These are phyloP conservation scores for Hyphopichia wangnamkhiaoensis DNA, from an alignment of 1,139 yeast species.

Conservation along the genomic window DNA sequence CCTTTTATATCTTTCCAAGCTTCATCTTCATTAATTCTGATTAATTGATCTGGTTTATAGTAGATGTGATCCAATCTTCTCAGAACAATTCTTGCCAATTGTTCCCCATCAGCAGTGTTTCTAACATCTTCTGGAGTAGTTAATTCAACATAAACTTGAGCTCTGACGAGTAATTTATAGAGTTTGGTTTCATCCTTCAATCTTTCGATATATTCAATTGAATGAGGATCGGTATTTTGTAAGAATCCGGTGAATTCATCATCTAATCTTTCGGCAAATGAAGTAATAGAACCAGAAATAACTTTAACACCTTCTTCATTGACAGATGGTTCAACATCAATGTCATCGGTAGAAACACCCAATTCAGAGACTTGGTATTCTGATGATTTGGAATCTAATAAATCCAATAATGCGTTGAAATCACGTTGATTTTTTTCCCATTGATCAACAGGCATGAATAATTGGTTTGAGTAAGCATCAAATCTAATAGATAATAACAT, in stretches of 20 bases:
- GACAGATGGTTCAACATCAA: slow-evolving; percentile 74
- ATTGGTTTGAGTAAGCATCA: slow-evolving; percentile 68
- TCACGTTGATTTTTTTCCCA: slow-evolving; percentile 77
- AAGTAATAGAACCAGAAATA: slow-evolving; percentile 80
- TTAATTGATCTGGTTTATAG: slow-evolving; percentile 83
- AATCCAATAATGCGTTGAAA: slow-evolving; percentile 58
- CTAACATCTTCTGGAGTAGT: slow-evolving; percentile 50
- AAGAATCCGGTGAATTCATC: slow-evolving; percentile 91
- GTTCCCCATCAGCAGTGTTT: slow-evolving; percentile 48
- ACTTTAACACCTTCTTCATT: slow-evolving; percentile 66
- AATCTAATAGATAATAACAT: slow-evolving; percentile 86
- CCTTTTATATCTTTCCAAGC: slow-evolving; percentile 60
- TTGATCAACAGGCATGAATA: slow-evolving; percentile 76
- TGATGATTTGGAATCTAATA: slow-evolving; percentile 62
- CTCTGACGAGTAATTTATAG: slow-evolving; percentile 76
- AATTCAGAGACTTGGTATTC: slow-evolving; percentile 75
- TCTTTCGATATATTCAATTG: slow-evolving; percentile 89
- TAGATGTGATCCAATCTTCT: slow-evolving; percentile 92
- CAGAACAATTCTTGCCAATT: slow-evolving; percentile 72
- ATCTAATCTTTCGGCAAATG: slow-evolving; percentile 89
- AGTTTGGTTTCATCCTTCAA: slow-evolving; percentile 82
- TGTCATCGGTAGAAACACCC: slow-evolving; percentile 76
- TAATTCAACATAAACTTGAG: slow-evolving; percentile 81
- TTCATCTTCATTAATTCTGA: slow-evolving; percentile 63
- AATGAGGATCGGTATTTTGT: slow-evolving; percentile 90